A percentile compares a stretch with the other conserved stretches of the same genome.
Evolutionary conservation across 768 basidiomycete species (phyloP).

Genomic region (Lanmaoa pseudosensibilis): DNA sequence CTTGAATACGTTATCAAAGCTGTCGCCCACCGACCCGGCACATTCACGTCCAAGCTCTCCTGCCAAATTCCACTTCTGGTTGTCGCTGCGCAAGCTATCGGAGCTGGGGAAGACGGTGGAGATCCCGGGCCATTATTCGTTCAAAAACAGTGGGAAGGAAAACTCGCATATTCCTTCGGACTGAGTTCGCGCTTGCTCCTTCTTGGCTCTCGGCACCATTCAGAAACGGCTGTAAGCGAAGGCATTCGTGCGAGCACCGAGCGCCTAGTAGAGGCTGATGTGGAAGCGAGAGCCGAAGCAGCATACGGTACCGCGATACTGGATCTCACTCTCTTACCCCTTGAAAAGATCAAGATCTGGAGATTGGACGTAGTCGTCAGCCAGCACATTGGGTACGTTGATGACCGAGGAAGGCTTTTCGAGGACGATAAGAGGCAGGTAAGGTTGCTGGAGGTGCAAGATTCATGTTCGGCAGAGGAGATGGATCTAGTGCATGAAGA

Average conservation of each 20-base stretch:
- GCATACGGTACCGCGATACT: slow-evolving; percentile 65
- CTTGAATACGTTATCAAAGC: slow-evolving; percentile 82
- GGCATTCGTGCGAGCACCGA: neutral
- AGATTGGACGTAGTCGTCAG: slow-evolving; percentile 72
- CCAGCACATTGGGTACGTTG: slow-evolving; percentile 34
- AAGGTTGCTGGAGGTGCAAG: slow-evolving; percentile 21
- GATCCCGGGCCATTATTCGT: slow-evolving; percentile 80
- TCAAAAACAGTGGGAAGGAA: slow-evolving; percentile 88
- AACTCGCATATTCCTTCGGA: slow-evolving; percentile 79
- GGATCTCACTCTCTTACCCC: slow-evolving; percentile 77
- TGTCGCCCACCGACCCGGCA: slow-evolving; percentile 81
- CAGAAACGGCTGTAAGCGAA: neutral
- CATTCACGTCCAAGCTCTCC: slow-evolving; percentile 74
- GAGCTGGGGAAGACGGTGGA: slow-evolving; percentile 62
- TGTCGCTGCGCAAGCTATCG: slow-evolving; percentile 74
- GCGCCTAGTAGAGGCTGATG: neutral
- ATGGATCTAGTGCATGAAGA: neutral
- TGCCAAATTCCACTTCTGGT: slow-evolving; percentile 72
- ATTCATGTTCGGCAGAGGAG: slow-evolving; percentile 18
- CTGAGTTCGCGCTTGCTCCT: slow-evolving; percentile 80
- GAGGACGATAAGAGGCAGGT: slow-evolving; percentile 8
- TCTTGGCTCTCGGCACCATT: slow-evolving; percentile 51
- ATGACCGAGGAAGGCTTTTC: neutral
- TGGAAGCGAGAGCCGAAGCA: slow-evolving; percentile 12
- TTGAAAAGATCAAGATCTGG: slow-evolving; percentile 84